Evolutionary conservation across 345 rosid genomes (phyloP), one percentile per base, ranked within the genome.

Genomic region (Sisymbrium irio): DNA sequence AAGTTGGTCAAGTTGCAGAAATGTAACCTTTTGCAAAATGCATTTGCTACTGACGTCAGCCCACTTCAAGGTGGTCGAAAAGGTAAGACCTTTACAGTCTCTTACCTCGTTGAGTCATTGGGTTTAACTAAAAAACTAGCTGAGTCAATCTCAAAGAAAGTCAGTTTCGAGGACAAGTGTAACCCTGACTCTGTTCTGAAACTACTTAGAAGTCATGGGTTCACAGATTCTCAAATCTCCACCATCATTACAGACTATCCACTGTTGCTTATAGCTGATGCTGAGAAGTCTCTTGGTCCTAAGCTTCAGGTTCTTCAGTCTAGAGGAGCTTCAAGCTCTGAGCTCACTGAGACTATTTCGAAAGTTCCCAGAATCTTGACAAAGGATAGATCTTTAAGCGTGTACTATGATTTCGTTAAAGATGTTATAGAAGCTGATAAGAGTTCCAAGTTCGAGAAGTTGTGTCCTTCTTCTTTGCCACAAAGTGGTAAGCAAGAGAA

Each of bases 151-250:
- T 41, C 51, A n/a, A 62, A 2, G 53, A 62, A n/a, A 62, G 39
- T 62, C 36, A 27, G 22, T 3, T 62, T 42, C 13, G 49, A 41
- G 5, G 35, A 8, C 4, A 62, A 41, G 9, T 3, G 36, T 2
- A 62, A 25, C 7, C 53, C 67, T 0, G 67, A 62, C 27, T 62
- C 53, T 0, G 51, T 62, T 42, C 53, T 62, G n/a, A 14, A 0
- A 4, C 67, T 62, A 30, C 5, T 62, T 9, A 41, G 25, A 9
- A 25, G 53, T 15, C n/a, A 62, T 0, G 67, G 67, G 0, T 62
- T 62, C 51, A 27, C 67, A 14, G 53, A 62, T n/a, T 42, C 53
- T 62, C 67, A 42, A 11, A 42, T 62, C 50, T 41, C 66, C 0
- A 4, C 11, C 36, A 41, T 62, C 51, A 27, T 62, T 4, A 42